A percentile compares a stretch with the other conserved stretches of the same genome.
phyloP scores from a whole-genome alignment of 2,329 filamentous ascomycete species.

The Zarea fungicola region DNA sequence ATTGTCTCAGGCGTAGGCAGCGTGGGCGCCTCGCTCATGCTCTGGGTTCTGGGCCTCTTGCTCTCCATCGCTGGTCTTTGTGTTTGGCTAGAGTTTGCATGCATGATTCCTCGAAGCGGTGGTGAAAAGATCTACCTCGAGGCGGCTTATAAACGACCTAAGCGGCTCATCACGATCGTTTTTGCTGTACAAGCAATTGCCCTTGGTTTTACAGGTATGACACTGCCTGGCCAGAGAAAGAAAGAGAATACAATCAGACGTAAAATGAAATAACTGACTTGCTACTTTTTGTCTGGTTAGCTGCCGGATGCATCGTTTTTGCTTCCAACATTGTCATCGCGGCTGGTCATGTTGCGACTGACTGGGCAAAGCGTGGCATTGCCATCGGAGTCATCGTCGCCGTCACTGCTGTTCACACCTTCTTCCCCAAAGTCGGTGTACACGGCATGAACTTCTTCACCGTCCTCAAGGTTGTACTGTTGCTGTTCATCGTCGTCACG shows the following conservation, averaged over 20 bases:
- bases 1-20: conserved; percentile 18
- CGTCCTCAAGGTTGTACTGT: conserved; percentile 15
- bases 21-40: conserved; percentile 17
- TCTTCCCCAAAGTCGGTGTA: conserved; percentile 16
- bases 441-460: conserved; percentile 18
- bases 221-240: background rate
- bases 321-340: conserved; percentile 16
- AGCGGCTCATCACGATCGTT: conserved; percentile 16
- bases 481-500: conserved; percentile 16
- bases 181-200: conserved; percentile 18
- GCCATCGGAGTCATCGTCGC: conserved; percentile 16
- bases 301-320: conserved; percentile 17
- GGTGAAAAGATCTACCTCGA: conserved; percentile 19
- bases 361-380: conserved; percentile 18
- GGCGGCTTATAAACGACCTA: conserved; percentile 15
- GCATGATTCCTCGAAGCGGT: conserved; percentile 18
- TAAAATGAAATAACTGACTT: background rate
- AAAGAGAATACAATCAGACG: too few relatives aligned
- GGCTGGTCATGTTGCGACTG: conserved; percentile 12
- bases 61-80: conserved; percentile 7
- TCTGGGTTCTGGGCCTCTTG: conserved; percentile 19
- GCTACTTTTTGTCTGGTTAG: background rate
- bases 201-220: conserved; percentile 15
- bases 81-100: conserved; percentile 18
- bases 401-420: conserved; percentile 16